Conservation (phyloP, 345 rosid genomes). For the Sisymbrium irio region DNA sequence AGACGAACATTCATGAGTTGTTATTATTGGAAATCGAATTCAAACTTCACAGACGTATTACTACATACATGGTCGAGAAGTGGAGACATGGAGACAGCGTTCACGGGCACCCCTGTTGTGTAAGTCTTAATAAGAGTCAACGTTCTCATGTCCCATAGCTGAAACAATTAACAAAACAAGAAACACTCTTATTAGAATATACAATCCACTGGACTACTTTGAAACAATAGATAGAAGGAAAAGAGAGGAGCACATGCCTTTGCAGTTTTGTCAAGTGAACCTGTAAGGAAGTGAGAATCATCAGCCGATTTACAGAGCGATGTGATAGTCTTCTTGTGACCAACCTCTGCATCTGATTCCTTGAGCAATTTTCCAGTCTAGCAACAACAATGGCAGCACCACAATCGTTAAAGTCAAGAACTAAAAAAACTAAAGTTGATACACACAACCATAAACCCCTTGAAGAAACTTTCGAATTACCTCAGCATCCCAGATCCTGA, state of each 20-base stretch:
- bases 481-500: slow-evolving; percentile 97
- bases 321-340: slow-evolving; percentile 82
- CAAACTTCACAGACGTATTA: not conserved
- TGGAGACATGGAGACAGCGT: slow-evolving; percentile 97
- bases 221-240: slow-evolving; percentile 1
- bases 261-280: slow-evolving; percentile 93
- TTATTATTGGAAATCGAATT: not conserved
- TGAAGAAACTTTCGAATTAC: slow-evolving; percentile 28
- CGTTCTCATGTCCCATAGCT: slow-evolving; percentile 92
- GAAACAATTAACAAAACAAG: slow-evolving; percentile 13
- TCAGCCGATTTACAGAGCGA: slow-evolving; percentile 79
- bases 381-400: not conserved
- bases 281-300: slow-evolving; percentile 82
- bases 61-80: slow-evolving; percentile 85
- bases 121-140: slow-evolving; percentile 89
- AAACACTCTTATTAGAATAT: slow-evolving; percentile 5
- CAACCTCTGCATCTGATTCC: slow-evolving; percentile 65
- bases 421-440: not conserved
- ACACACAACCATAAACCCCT: not conserved
- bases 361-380: slow-evolving; percentile 87
- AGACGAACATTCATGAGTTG: not conserved
- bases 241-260: slow-evolving; percentile 53
- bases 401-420: not conserved
- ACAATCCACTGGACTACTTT: not conserved
- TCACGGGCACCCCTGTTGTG: slow-evolving; percentile 84